Evolutionary conservation across 768 basidiomycete genomes (phyloP), one percentile per base, ranked within the genome.

Genomic region (Agrocybe praecox): DNA sequence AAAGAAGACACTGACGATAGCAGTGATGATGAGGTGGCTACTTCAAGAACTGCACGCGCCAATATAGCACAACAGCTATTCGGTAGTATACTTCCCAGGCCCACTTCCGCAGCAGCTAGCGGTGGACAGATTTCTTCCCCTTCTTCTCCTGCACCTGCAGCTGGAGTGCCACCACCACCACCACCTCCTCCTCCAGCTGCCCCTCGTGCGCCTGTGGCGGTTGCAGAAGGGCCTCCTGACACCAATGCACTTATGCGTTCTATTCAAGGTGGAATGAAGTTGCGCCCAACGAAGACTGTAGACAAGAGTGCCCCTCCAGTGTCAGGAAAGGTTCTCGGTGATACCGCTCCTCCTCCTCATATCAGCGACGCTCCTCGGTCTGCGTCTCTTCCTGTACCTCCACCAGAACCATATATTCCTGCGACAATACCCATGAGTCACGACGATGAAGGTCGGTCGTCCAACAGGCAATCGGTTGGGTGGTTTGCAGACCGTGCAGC

Each of bases 401-500:
- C 23, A 11, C 23, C 36, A 14, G 46, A 47, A 33, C 15, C 51
- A 17, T 62, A 34, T 58, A 65, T 55, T n/a, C 70, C 75, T 6
- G 67, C 74, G 14, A 64, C 76, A 22, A 57, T 65, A 8, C 60
- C 72, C 1, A 72, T 71, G 70, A 59, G 47, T 4, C 46, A 66
- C 12, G 66, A 60, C 2, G 63, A 55, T 18, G 46, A 32, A 1
- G 67, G 69, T 2, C 67, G 61, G 46, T 65, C 79, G 32, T 80
- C 72, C 53, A 83, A 89, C 64, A 78, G 87, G 57, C 89, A 94
- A 70, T 89, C 88, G 7, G 89, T 96, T 3, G 95, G 94, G 65
- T 98, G 96, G 96, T 94, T 92, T 67, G 83, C 87, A 49, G 89
- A 88, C 29, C 79, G 96, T 12, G 94, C 96, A 12, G 90, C 89